Conservation (phyloP, 2,329 filamentous ascomycete species). For the Neopestalotiopsis rosae region DNA sequence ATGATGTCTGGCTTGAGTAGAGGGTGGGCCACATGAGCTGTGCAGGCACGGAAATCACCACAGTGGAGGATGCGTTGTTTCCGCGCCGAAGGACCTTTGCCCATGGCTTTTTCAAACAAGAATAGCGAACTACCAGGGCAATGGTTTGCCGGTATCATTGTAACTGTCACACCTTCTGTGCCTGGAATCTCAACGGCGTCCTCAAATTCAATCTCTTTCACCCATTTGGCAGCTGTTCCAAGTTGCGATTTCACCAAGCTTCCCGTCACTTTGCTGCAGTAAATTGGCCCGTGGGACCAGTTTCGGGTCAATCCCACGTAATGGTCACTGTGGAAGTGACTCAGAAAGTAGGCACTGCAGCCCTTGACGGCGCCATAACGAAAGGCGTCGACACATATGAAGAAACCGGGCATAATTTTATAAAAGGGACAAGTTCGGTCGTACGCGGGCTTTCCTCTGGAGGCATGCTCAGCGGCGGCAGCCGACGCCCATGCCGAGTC, state of each 20-base stretch:
- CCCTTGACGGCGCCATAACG: slow-evolving; percentile 92
- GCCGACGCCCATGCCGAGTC: slow-evolving; percentile 89
- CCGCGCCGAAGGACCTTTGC: slow-evolving; percentile 62
- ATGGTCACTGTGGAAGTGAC: slow-evolving; percentile 97
- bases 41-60: slow-evolving; percentile 92
- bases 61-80: slow-evolving; percentile 88
- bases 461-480: slow-evolving; percentile 77
- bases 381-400: slow-evolving; percentile 94
- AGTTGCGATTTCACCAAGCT: slow-evolving; percentile 89
- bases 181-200: slow-evolving; percentile 77
- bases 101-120: slow-evolving; percentile 81
- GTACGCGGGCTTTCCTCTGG: slow-evolving; percentile 84
- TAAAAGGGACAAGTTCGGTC: slow-evolving; percentile 96
- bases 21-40: slow-evolving; percentile 81
- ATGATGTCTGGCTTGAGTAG: slow-evolving; percentile 76
- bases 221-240: slow-evolving; percentile 82
- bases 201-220: slow-evolving; percentile 87
- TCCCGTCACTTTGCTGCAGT: slow-evolving; percentile 90
- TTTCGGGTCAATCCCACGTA: slow-evolving; percentile 88
- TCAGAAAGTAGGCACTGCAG: slow-evolving; percentile 93
- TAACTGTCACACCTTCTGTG: slow-evolving; percentile 83
- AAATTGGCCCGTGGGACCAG: slow-evolving; percentile 94
- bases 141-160: slow-evolving; percentile 96
- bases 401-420: slow-evolving; percentile 94
- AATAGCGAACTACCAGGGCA: slow-evolving; percentile 95